A percentile compares a stretch with the other conserved stretches of the same genome.
Evolutionary conservation across 2,329 filamentous ascomycete species (phyloP).

Genomic region (Clarireedia hainanense): DNA sequence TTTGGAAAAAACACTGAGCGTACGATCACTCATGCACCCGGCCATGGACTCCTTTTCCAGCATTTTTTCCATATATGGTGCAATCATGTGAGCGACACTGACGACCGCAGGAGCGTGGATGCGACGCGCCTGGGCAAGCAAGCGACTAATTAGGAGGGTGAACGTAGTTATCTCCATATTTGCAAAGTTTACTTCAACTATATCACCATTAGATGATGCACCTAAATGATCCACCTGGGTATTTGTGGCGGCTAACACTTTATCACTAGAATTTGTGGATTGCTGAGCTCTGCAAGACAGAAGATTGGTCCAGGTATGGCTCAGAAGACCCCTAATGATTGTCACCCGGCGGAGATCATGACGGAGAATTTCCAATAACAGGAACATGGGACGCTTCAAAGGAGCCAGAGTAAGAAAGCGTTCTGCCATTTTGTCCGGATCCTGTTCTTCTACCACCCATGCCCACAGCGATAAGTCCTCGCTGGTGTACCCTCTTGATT

Average conservation of each 20-base stretch:
- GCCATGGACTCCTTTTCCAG: background rate
- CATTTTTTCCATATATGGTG: constrained; percentile 14
- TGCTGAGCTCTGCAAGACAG: background rate
- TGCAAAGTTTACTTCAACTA: background rate
- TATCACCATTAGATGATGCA: background rate
- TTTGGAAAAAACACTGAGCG: constrained; percentile 20
- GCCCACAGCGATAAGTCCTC: constrained; percentile 25
- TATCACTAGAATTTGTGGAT: background rate
- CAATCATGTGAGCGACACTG: constrained; percentile 20
- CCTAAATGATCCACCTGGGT: background rate
- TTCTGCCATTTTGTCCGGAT: constrained; percentile 17
- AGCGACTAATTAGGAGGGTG: constrained; percentile 7
- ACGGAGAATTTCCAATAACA: constrained; percentile 23
- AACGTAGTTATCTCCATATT: constrained; percentile 7
- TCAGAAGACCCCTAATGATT: constrained; percentile 13
- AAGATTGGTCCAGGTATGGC: constrained; percentile 10
- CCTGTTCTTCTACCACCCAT: constrained; percentile 19
- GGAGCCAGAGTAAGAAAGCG: constrained; percentile 16
- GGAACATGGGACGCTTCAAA: constrained; percentile 17
- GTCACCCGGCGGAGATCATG: constrained; percentile 15
- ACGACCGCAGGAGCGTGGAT: constrained; percentile 24
- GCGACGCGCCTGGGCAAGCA: constrained; percentile 24
- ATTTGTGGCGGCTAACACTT: background rate
- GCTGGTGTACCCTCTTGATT: constrained; percentile 11
- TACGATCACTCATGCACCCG: constrained; percentile 3